phyloP scores from a whole-genome alignment of 441 rosid genomes.

The Euphorbia celastroides region DNA sequence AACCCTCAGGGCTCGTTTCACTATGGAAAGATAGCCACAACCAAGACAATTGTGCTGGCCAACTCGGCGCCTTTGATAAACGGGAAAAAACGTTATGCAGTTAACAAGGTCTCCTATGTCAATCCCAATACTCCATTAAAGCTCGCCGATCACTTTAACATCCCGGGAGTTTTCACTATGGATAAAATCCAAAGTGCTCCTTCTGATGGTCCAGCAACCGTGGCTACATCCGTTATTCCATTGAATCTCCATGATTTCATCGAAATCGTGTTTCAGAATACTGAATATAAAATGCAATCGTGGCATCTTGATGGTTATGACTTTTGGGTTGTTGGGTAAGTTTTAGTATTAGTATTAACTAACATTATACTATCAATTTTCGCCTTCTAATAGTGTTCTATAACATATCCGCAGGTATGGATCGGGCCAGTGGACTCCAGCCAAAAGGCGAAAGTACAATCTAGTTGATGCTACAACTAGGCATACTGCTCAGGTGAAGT shows the following conservation, averaged over 20 bases:
- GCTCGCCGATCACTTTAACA: constrained; percentile 80
- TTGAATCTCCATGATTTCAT: constrained; percentile 57
- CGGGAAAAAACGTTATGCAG: constrained; percentile 74
- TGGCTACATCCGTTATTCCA: constrained; percentile 61
- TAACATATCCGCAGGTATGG: constrained; percentile 47
- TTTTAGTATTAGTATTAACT: background rate
- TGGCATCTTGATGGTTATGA: constrained; percentile 99
- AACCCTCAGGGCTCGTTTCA: constrained; percentile 95
- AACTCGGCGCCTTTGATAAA: constrained; percentile 68
- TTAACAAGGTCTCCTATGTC: constrained; percentile 62
- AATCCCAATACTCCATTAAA: constrained; percentile 78
- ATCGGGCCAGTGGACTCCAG: constrained; percentile 61
- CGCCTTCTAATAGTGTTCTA: constrained; percentile 9
- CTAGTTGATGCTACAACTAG: constrained; percentile 67
- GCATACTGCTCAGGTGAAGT: constrained; percentile 80
- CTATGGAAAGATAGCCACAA: constrained; percentile 59
- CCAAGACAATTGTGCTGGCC: constrained; percentile 51
- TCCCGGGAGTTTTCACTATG: constrained; percentile 61
- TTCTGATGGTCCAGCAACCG: constrained; percentile 34
- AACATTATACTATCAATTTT: background rate
- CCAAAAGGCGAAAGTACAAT: constrained; percentile 58
- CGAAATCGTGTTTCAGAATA: constrained; percentile 79
- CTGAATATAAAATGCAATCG: constrained; percentile 63
- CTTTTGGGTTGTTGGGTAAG: constrained; percentile 91
- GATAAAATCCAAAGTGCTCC: constrained; percentile 47